Percentiles rank a stretch among this genome's conserved stretches.
Conservation (phyloP, 2,329 filamentous ascomycete genomes). For the Xylaria sp. region DNA sequence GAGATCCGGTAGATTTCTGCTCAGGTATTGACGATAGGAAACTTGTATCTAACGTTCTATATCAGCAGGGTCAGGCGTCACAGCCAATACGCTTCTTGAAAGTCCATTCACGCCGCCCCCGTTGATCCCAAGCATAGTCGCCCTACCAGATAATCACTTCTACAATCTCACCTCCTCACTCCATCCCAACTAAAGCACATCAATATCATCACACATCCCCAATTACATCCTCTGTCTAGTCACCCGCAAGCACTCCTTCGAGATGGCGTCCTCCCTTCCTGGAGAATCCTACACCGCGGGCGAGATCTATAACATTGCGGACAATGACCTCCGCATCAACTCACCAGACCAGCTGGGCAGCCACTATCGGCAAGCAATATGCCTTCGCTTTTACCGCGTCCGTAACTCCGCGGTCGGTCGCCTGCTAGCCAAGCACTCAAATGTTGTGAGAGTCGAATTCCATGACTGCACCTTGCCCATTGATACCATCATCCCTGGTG, state of each 20-base stretch:
- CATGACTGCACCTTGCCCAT: not conserved
- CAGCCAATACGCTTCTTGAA: not conserved
- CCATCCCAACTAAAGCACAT: not conserved
- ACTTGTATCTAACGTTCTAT: not conserved
- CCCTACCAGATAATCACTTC: not conserved
- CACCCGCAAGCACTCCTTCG: not conserved
- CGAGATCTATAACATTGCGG: too few relatives aligned
- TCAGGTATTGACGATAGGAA: not conserved
- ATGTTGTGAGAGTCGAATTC: not conserved
- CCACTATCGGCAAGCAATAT: not conserved
- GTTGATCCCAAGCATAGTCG: not conserved
- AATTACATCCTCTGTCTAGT: not conserved
- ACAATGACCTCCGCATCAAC: too few relatives aligned
- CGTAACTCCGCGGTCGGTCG: rapidly evolving
- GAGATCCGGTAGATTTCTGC: not conserved
- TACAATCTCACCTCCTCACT: not conserved
- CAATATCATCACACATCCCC: not conserved
- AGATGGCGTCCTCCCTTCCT: not conserved
- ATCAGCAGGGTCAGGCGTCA: not conserved
- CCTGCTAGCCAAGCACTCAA: not conserved
- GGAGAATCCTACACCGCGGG: not conserved
- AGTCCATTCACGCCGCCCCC: not conserved
- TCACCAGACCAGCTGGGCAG: not conserved
- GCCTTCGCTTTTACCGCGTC: not conserved
- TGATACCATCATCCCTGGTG: not conserved